phyloP scores from a whole-genome alignment of 2,329 filamentous ascomycete genomes.

The Emmonsia crescens region DNA sequence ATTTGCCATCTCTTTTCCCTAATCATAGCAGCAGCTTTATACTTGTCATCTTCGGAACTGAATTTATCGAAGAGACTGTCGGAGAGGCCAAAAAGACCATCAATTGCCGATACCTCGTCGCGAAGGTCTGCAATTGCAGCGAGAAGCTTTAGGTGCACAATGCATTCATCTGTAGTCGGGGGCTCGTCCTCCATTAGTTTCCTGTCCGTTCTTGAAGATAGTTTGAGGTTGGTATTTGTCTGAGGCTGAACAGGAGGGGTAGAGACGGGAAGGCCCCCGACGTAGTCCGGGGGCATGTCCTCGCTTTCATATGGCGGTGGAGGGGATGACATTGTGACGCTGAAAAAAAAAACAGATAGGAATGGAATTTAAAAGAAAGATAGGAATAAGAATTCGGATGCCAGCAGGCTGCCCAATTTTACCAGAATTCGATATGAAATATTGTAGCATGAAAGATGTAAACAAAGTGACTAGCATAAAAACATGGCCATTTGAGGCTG shows the following conservation, averaged over 20 bases:
- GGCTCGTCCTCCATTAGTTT: not conserved
- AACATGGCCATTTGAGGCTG: too few species aligned
- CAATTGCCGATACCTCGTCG: conserved; percentile 54
- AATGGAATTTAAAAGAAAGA: not conserved
- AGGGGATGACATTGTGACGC: not conserved
- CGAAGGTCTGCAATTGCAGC: conserved; percentile 57
- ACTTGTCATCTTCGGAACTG: conserved; percentile 27
- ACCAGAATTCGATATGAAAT: not conserved
- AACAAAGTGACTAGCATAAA: too few species aligned
- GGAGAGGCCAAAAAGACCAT: conserved; percentile 56
- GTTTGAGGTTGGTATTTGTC: not conserved
- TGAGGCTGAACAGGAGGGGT: not conserved
- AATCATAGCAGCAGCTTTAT: conserved; percentile 42
- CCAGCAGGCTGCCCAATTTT: not conserved
- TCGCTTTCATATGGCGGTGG: not conserved
- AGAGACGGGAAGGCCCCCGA: not conserved
- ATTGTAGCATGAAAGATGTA: not conserved
- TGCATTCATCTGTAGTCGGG: conserved; percentile 43
- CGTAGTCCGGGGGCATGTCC: not conserved
- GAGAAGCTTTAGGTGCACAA: conserved; percentile 64
- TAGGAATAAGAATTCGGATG: not conserved
- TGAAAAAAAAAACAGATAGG: not conserved
- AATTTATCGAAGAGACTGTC: conserved; percentile 34
- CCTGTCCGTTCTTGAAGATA: not conserved
- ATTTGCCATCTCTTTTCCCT: conserved; percentile 65